Evolutionary conservation across 2,329 filamentous ascomycete species (phyloP).

Genomic region (Epichloe typhina): DNA sequence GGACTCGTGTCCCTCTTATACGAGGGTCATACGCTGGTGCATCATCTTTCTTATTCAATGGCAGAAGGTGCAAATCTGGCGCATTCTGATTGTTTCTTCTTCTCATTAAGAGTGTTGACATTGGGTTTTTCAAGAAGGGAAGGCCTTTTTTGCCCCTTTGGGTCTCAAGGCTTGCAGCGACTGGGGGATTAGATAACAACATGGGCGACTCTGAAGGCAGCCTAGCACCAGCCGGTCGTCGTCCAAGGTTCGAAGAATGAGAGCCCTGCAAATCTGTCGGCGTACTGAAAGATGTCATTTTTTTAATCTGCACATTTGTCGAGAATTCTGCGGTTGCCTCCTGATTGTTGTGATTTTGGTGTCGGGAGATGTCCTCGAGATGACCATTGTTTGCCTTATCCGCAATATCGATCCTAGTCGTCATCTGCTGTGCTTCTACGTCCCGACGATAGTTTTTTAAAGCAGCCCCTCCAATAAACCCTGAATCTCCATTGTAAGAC

Average conservation of each 20-base stretch:
- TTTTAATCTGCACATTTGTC: constrained; percentile 18
- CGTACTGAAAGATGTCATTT: constrained; percentile 31
- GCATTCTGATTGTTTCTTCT: constrained; percentile 39
- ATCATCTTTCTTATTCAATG: constrained; percentile 24
- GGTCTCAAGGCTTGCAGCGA: constrained; percentile 22
- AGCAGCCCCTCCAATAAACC: constrained; percentile 43
- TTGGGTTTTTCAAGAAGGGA: constrained; percentile 46
- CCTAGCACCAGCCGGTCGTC: constrained; percentile 29
- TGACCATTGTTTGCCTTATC: background rate
- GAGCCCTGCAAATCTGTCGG: constrained; percentile 34
- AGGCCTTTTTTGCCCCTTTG: constrained; percentile 39
- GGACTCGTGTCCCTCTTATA: constrained; percentile 49
- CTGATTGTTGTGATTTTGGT: constrained; percentile 1
- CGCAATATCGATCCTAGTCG: background rate
- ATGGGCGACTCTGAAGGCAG: constrained; percentile 24
- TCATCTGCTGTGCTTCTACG: constrained; percentile 9
- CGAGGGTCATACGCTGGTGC: constrained; percentile 46
- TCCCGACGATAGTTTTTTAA: constrained; percentile 36
- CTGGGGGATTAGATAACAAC: constrained; percentile 11
- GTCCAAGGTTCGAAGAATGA: constrained; percentile 19
- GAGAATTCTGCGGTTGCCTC: constrained; percentile 19
- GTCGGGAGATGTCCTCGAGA: constrained; percentile 5
- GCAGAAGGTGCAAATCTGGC: constrained; percentile 28
- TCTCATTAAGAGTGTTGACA: constrained; percentile 44
- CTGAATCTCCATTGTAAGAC: constrained; percentile 24